A percentile compares a stretch with the other conserved stretches of the same genome.
phyloP scores from a whole-genome alignment of 345 rosid genomes.

The Gossypium ekmanianum region DNA sequence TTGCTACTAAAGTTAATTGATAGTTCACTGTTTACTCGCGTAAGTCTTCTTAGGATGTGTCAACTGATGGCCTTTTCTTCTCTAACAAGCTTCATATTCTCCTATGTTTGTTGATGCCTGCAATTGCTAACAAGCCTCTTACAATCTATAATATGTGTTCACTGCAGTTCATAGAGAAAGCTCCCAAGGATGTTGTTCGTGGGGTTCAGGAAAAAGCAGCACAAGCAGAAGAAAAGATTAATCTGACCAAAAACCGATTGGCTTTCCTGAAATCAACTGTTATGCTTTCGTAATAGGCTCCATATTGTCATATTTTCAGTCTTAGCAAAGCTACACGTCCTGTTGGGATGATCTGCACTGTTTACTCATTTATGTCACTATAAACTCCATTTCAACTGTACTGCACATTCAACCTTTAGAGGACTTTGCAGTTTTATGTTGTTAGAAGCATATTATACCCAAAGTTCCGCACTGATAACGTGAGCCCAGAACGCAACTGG shows the following conservation, averaged over 20 bases:
- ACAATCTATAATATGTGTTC: constrained; percentile 1
- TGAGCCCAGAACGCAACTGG: not conserved
- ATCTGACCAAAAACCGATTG: constrained; percentile 71
- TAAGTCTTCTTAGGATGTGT: not conserved
- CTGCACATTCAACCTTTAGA: not conserved
- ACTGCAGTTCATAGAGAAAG: constrained; percentile 74
- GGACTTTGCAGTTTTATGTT: not conserved
- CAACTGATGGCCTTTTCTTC: not conserved
- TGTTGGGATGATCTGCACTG: not conserved
- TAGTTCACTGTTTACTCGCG: not conserved
- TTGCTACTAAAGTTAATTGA: too few species aligned
- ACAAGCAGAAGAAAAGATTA: constrained; percentile 84
- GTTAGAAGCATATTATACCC: too few species aligned
- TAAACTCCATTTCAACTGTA: not conserved
- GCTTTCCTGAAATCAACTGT: constrained; percentile 67
- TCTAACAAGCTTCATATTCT: not conserved
- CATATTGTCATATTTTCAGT: not conserved
- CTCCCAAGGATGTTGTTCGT: constrained; percentile 77
- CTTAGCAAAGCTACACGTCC: not conserved
- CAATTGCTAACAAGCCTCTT: not conserved
- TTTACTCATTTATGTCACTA: not conserved
- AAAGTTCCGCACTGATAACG: not conserved
- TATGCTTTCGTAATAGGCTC: constrained; percentile 46
- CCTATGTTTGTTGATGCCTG: not conserved
- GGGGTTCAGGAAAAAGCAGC: constrained; percentile 78